phyloP scores from a whole-genome alignment of 106 monocot species.

The Hemerocallis citrina region DNA sequence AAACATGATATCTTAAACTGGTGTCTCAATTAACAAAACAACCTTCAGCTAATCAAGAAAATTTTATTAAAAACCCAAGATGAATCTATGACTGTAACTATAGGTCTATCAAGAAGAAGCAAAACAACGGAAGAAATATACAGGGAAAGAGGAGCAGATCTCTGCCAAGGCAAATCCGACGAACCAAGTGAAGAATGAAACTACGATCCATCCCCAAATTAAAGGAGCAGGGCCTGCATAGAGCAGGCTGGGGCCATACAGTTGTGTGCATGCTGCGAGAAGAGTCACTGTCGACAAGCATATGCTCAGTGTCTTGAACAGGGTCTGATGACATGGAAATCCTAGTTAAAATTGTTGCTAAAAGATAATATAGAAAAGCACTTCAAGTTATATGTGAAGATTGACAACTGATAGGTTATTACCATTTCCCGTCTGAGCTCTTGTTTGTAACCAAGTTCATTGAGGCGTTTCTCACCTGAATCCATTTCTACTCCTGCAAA shows the following conservation, averaged over 20 bases:
- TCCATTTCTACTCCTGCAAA: no score
- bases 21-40: no score
- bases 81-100: no score
- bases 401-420: neutral
- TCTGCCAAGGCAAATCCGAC: constrained; percentile 79
- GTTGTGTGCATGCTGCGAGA: constrained; percentile 74
- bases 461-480: constrained; percentile 75
- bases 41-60: no score
- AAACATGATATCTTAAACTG: no score
- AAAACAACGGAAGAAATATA: constrained; percentile 3
- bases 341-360: no score
- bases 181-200: constrained; percentile 87
- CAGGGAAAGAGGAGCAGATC: constrained; percentile 91
- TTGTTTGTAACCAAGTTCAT: constrained; percentile 89
- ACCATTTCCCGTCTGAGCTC: constrained; percentile 83
- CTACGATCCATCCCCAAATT: constrained; percentile 87
- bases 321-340: no score
- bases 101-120: no score
- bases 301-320: constrained; percentile 80
- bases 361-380: no score
- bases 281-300: constrained; percentile 88
- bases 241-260: constrained; percentile 64
- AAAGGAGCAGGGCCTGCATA: constrained; percentile 66
- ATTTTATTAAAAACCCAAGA: no score
- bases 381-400: no score